These are phyloP conservation scores for Globisporangium echinulatum DNA, from an alignment of 352 stramenopile genomes.

Conservation along the genomic window DNA sequence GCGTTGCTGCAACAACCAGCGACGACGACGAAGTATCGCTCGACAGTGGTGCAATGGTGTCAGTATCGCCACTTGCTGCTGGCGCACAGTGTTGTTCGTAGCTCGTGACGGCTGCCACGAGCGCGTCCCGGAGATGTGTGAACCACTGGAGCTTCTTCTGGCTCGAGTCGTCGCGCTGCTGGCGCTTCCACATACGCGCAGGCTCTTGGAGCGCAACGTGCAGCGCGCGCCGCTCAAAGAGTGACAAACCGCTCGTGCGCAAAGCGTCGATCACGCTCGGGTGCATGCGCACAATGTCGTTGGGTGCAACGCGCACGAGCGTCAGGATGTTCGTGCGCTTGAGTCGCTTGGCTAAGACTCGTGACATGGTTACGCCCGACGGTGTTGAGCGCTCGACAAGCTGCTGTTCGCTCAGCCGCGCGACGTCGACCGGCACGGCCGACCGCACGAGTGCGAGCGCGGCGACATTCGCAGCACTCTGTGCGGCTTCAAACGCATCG, in stretches of 20 bases:
- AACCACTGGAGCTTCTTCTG: constrained; percentile 80
- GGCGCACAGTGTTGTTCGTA: constrained; percentile 21
- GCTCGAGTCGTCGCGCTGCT: constrained; percentile 77
- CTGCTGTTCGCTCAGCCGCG: constrained; percentile 69
- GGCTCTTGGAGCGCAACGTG: constrained; percentile 60
- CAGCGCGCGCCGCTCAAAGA: constrained; percentile 84
- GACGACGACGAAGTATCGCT: background rate
- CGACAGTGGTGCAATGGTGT: background rate
- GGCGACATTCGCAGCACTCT: constrained; percentile 39
- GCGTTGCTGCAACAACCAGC: background rate
- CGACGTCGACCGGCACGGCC: constrained; percentile 78
- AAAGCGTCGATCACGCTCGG: constrained; percentile 65
- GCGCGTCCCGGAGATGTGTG: constrained; percentile 66
- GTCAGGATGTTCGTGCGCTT: constrained; percentile 88
- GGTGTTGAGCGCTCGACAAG: constrained; percentile 47
- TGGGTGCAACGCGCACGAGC: constrained; percentile 65
- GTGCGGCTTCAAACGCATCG: constrained; percentile 63
- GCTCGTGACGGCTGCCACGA: constrained; percentile 26
- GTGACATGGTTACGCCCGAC: constrained; percentile 52
- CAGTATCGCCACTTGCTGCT: background rate
- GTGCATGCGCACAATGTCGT: constrained; percentile 78
- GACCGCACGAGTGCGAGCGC: constrained; percentile 55
- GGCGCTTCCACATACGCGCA: constrained; percentile 62
- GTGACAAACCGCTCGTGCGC: constrained; percentile 52
- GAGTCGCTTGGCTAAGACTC: constrained; percentile 68